Base-by-base conservation (phyloP, 306 rosid genomes). In the Prunus dulcis region DNA sequence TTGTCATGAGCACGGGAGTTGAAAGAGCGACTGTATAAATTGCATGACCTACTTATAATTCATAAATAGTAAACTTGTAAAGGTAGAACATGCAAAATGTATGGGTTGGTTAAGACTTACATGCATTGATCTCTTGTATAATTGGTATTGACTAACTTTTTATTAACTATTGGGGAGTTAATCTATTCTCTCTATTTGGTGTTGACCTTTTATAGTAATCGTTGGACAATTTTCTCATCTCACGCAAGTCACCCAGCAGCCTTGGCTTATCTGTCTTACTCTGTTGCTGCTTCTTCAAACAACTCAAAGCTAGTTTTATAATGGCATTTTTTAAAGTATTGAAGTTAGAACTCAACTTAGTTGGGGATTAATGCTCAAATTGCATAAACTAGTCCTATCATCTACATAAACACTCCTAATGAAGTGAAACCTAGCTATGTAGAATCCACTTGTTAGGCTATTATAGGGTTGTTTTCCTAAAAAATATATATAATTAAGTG, bases 61-160 rank as follows among this genome's bases (percentile, higher is more conserved):
- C 43, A 38, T 38, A 38, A 38, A 38, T 47, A 63, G 67, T 15
- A 61, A 78, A 50, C 71, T 67, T 76, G 82, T 81, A 30, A 69
- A 13, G 25, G 50, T 25, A 43, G 52, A 63, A 55, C 61, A 47
- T 64, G 76, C 63, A 50, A 14, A 45, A 78, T 72, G 34, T 18
- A 5, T 71, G 60, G 72, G 75, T 88, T 56, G 85, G 70, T 56
- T 22, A 15, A n/a, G 55, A 56, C 25, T 38, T 38, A 53, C 13
- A 9, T 20, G 32, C 65, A 0, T 52, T 0, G 0, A 6, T 63
- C 19, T 46, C 14, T 57, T 56, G 25, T 73, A 63, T 52, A 64
- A 17, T 11, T 43, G 23, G 23, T 15, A n/a, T 20, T 28, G 38
- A 3, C 56, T 0, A 57, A 10, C 7, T 12, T 47, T 20, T 61